These are phyloP conservation scores for Trypanosoma scelopori DNA, from an alignment of 208 protist species.

Conservation along the genomic window DNA sequence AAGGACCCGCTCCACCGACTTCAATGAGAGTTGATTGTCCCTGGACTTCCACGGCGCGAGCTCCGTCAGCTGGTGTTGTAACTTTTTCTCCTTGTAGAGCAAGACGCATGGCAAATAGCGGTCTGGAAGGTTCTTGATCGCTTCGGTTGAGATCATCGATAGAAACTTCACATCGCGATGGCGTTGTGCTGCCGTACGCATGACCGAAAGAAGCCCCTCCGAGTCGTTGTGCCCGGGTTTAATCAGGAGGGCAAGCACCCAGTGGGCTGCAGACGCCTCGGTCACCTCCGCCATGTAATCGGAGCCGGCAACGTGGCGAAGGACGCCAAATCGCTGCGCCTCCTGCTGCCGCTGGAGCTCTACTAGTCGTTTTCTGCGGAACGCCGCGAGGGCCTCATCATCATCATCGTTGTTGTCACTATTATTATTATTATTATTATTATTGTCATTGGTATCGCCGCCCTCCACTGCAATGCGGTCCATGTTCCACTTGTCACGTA, in stretches of 20 bases:
- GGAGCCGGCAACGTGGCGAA: slow-evolving; percentile 59
- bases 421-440: slow-evolving; percentile 86
- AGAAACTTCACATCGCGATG: slow-evolving; percentile 79
- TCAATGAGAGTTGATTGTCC: slow-evolving; percentile 36
- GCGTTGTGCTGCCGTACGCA: slow-evolving; percentile 71
- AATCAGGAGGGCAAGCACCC: slow-evolving; percentile 73
- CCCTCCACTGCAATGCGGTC: slow-evolving; percentile 24
- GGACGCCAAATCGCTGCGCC: slow-evolving; percentile 65
- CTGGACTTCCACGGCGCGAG: slow-evolving; percentile 56
- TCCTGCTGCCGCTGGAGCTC: slow-evolving; percentile 61
- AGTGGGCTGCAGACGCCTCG: slow-evolving; percentile 57
- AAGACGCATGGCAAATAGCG: slow-evolving; percentile 81
- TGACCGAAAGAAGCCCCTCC: slow-evolving; percentile 73
- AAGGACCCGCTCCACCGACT: slow-evolving; percentile 53
- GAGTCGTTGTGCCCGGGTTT: slow-evolving; percentile 70
- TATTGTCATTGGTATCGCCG: slow-evolving; percentile 81
- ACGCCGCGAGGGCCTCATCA: slow-evolving; percentile 66
- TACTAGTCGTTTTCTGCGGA: slow-evolving; percentile 52
- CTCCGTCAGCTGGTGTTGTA: slow-evolving; percentile 71
- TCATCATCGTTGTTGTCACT: slow-evolving; percentile 85
- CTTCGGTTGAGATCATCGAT: slow-evolving; percentile 79
- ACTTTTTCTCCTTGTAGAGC: slow-evolving; percentile 66
- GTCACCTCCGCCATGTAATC: slow-evolving; percentile 87
- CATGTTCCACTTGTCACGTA: slow-evolving; percentile 7
- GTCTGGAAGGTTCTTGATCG: slow-evolving; percentile 77